Evolutionary conservation across 306 rosid genomes (phyloP), one percentile per base, ranked within the genome.

Genomic region (Lupinus albus): DNA sequence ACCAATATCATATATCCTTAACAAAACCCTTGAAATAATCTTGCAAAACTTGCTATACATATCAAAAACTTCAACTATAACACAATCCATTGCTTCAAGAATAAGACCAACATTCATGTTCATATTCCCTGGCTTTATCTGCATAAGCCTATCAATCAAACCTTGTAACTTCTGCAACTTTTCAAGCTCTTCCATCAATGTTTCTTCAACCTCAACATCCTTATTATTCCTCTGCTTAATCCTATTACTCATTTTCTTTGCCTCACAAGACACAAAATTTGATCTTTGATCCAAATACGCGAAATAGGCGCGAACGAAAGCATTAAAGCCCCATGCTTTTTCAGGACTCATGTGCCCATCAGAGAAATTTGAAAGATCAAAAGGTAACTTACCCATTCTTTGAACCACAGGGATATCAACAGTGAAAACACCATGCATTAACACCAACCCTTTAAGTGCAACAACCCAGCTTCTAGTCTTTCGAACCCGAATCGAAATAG

Each of bases 391-490:
- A 6, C 93, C 95, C 35, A 89, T 75, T n/a, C 28, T 54, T n/a
- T 86, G 87, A 0, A 86, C 70, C 13, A 55, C 32, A 0, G 87
- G 83, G 54, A 83, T 18, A 8, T 85, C 78, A 39, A 75, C 80
- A 6, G 87, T 86, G 70, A 83, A 82, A 57, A 93, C 48, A 14
- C 91, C 95, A 52, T 93, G 98, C 35, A 93, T 83, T 39, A 93
- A 91, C 87, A 93, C 89, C 42, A 93, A 68, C 1, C 98, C 98
- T 60, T 93, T 93, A 0, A 93, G 80, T 0, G 95, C 95, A 3
- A 93, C 95, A 0, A 76, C 76, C 98, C 98, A 93, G 9, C 77
- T 70, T 1, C 64, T 70, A 2, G 98, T 93, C 61, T 86, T 89
- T 0, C 77, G 82, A 87, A 93, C 81, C 0, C 97, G 78, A 1